Base-by-base conservation (phyloP, 2,329 filamentous ascomycete species). In the Monilinia laxa region DNA sequence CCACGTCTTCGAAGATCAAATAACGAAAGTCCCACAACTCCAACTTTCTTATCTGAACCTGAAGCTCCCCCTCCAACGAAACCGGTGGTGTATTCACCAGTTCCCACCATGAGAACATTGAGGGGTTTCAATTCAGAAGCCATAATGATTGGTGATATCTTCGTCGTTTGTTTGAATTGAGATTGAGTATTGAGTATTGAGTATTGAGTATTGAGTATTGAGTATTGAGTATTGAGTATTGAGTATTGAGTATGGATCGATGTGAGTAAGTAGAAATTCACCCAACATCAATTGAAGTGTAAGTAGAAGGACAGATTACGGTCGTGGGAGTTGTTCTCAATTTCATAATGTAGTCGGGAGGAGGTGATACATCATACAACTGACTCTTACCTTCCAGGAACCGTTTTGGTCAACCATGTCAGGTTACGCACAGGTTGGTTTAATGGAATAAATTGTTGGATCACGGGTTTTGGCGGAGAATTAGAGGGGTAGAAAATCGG, bases 11-110 rank as follows among this genome's bases (percentile, higher is more conserved):
- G 88, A 71, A 97, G 83, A 78, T 97, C 93, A 78, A 97, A 96
- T 72, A 97, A 83, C 31, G 91, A 94, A 77, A 97, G 81, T 52
- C 91, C 93, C 23, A 97, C 93, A 12, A 97, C 94, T 67, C 94
- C 93, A 60, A 97, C 90, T 79, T 97, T 97, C 82, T 97, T 97
- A 83, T 97, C 94, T 60, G 92, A 96, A 14, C 86, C 89, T 4
- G 92, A 96, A 62, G 88, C 90, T 68, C 89, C 90, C 68, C 88
- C 89, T 67, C 91, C 92, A 67, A 97, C 93, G 73, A 95, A 97
- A 67, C 93, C 93, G 54, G 94, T 97, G 74, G 94, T 97, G 84
- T 97, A 97, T 84, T 97, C 93, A 75, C 93, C 94, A 14, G 93
- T 97, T 71, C 93, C 93, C 68, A 76, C 75, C 75, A 76, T 76